Conservation (phyloP, 1,284 basidiomycete genomes). For the Athelia psychrophila region DNA sequence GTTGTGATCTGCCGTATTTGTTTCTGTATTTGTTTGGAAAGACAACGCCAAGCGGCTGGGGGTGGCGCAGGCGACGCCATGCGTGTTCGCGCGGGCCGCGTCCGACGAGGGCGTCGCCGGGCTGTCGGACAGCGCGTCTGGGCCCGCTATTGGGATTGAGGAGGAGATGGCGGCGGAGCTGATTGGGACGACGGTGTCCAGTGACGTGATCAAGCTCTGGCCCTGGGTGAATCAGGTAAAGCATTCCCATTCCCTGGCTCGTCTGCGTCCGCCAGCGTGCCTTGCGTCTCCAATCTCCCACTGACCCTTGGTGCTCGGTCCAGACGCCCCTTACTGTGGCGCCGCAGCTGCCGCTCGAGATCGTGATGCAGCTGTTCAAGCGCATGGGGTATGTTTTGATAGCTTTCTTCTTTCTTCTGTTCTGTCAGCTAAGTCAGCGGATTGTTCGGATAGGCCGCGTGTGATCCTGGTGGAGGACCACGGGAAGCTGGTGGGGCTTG, state of each 20-base stretch:
- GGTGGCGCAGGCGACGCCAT: conserved; percentile 65
- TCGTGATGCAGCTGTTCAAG: conserved; percentile 95
- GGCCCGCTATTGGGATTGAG: conserved; percentile 56
- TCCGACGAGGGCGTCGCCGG: conserved; percentile 46
- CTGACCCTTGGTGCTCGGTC: too few relatives aligned
- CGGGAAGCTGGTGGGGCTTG: conserved; percentile 81
- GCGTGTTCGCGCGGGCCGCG: conserved; percentile 59
- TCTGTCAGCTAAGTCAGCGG: not conserved
- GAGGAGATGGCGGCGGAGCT: conserved; percentile 66
- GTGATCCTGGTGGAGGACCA: conserved; percentile 91
- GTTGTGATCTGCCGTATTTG: too few relatives aligned
- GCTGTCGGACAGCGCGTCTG: conserved; percentile 45
- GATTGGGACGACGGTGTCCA: conserved; percentile 53
- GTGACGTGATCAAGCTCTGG: conserved; percentile 73
- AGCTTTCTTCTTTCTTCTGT: conserved; percentile 5
- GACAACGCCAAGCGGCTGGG: conserved; percentile 70
- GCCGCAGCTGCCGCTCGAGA: conserved; percentile 91
- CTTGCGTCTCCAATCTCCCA: too few relatives aligned
- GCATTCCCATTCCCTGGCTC: conserved; percentile 3
- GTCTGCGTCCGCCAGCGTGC: too few relatives aligned
- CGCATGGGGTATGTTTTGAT: conserved; percentile 80
- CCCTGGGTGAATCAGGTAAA: conserved; percentile 91
- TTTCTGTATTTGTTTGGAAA: conserved; percentile 23
- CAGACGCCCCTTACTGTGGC: conserved; percentile 93
- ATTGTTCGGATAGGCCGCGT: conserved; percentile 66